Conservation (phyloP, 129 eudicot genomes). For the Mikania micrantha region DNA sequence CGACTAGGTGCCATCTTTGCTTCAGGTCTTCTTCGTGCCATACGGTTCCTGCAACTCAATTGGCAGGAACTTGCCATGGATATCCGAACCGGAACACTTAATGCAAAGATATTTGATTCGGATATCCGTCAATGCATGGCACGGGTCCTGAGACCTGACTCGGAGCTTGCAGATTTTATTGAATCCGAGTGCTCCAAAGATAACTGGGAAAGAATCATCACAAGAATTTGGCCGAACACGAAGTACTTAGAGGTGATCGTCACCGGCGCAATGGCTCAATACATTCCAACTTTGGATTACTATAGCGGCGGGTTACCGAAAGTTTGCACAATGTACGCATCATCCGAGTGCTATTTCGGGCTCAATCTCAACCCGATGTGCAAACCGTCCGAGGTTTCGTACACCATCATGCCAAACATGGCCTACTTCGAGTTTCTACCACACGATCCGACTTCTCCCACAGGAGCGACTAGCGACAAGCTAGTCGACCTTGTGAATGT, state of each 20-base stretch:
- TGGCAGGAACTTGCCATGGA: constrained; percentile 63
- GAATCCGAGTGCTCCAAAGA: constrained; percentile 49
- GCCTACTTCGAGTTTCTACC: constrained; percentile 91
- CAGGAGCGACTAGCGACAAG: constrained; percentile 28
- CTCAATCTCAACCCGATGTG: constrained; percentile 92
- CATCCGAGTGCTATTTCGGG: constrained; percentile 92
- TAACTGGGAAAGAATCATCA: constrained; percentile 73
- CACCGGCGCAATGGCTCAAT: constrained; percentile 97
- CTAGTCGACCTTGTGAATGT: constrained; percentile 80
- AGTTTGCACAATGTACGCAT: constrained; percentile 94
- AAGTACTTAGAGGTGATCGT: constrained; percentile 91
- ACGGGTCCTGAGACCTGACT: constrained; percentile 41
- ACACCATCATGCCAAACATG: constrained; percentile 99
- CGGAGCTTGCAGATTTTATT: constrained; percentile 49
- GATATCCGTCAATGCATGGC: constrained; percentile 44
- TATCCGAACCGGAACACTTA: constrained; percentile 63
- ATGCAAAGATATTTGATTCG: constrained; percentile 46
- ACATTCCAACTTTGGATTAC: constrained; percentile 74
- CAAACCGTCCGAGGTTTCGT: constrained; percentile 77
- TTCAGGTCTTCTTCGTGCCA: constrained; percentile 95
- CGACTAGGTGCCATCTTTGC: constrained; percentile 93
- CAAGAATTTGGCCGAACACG: constrained; percentile 83
- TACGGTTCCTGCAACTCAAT: constrained; percentile 89
- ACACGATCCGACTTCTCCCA: constrained; percentile 38
- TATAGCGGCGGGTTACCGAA: constrained; percentile 78